A percentile compares a stretch with the other conserved stretches of the same genome.
Evolutionary conservation across 2,329 filamentous ascomycete species (phyloP).

Genomic region (Lachnellula occidentalis): DNA sequence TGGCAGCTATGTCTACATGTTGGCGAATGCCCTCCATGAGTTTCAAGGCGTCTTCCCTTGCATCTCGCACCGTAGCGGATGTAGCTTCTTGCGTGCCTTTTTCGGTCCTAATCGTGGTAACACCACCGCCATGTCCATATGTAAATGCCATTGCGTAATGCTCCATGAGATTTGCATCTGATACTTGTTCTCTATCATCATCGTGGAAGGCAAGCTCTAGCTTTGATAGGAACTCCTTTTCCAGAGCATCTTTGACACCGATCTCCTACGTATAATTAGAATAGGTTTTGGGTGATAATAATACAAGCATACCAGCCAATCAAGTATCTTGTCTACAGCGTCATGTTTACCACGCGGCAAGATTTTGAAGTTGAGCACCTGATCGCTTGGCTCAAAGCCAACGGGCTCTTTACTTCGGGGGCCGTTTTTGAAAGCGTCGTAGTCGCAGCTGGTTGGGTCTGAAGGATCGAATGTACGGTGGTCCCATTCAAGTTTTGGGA

Average conservation of each 20-base stretch:
- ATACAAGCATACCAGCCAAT: conserved; percentile 20
- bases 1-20: not conserved
- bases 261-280: conserved; percentile 17
- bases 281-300: not conserved
- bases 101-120: not conserved
- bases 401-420: not conserved
- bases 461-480: conserved; percentile 15
- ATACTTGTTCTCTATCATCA: conserved; percentile 8
- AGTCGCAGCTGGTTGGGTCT: conserved; percentile 15
- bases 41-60: conserved; percentile 2
- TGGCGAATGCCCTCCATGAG: not conserved
- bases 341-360: conserved; percentile 13
- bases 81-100: not conserved
- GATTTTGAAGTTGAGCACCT: conserved; percentile 12
- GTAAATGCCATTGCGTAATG: conserved; percentile 21
- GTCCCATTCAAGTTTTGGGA: conserved; percentile 3
- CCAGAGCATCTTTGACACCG: conserved; percentile 20
- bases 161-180: conserved; percentile 18
- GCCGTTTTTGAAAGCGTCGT: conserved; percentile 17
- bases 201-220: conserved; percentile 23
- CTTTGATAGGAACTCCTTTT: conserved; percentile 18
- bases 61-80: not conserved
- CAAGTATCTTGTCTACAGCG: conserved; percentile 22
- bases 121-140: conserved; percentile 11
- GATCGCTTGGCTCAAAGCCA: conserved; percentile 6